phyloP scores from a whole-genome alignment of 2,329 filamentous ascomycete genomes.

The Trichoderma lentiforme region DNA sequence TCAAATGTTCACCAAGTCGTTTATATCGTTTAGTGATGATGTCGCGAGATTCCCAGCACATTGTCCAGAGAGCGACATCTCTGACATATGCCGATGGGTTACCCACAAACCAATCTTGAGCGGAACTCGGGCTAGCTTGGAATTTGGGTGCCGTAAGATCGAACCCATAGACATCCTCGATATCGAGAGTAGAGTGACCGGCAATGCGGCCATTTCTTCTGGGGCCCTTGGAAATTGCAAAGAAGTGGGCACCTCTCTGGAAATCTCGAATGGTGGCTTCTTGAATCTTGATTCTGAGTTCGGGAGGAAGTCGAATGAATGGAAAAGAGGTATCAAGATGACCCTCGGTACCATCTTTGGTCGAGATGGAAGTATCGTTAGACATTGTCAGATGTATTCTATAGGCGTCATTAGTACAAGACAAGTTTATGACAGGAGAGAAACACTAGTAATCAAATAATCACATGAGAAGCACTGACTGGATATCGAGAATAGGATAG shows the following conservation, averaged over 20 bases:
- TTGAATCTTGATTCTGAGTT: not conserved
- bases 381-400: not conserved
- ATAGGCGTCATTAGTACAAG: not conserved
- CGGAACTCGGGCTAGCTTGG: not conserved
- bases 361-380: not conserved
- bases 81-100: constrained; percentile 17
- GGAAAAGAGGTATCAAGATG: not conserved
- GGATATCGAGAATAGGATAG: not conserved
- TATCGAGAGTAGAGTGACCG: not conserved
- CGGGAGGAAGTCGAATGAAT: not conserved
- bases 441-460: not conserved
- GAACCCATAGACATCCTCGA: not conserved
- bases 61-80: constrained; percentile 18
- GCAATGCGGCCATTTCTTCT: not conserved
- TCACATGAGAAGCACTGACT: not conserved
- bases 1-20: not conserved
- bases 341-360: not conserved
- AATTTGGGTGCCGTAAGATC: not conserved
- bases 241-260: not conserved
- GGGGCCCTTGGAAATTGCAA: not conserved
- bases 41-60: constrained; percentile 3
- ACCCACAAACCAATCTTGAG: not conserved
- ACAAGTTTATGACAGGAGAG: not conserved
- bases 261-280: not conserved
- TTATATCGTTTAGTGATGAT: constrained; percentile 11